These are phyloP conservation scores for Papiliotrema fonsecae DNA, from an alignment of 1,284 basidiomycete species.

Conservation along the genomic window DNA sequence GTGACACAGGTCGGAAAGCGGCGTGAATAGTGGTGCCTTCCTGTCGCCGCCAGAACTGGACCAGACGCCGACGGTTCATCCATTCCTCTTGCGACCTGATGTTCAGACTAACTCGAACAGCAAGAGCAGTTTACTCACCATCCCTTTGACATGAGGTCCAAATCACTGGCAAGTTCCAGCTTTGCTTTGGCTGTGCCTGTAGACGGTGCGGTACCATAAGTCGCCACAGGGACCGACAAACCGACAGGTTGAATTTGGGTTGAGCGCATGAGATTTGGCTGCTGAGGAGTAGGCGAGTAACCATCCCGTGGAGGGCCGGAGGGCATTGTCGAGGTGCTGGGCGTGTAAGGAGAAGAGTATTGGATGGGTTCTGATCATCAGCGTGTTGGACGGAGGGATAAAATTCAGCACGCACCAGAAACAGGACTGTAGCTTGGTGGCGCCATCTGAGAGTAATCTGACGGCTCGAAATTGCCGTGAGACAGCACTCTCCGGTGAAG, in stretches of 20 bases:
- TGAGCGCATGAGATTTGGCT: conserved; percentile 43
- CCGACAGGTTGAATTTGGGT: conserved; percentile 26
- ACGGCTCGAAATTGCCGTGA: conserved; percentile 10
- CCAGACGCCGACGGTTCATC: conserved; percentile 50
- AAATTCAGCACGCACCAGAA: background rate
- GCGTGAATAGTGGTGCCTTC: conserved; percentile 52
- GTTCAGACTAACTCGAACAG: conserved; percentile 6
- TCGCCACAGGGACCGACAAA: conserved; percentile 17
- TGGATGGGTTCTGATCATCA: conserved; percentile 1
- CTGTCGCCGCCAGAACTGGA: conserved; percentile 54
- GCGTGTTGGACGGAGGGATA: background rate
- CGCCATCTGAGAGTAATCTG: conserved; percentile 12
- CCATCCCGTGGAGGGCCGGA: conserved; percentile 4
- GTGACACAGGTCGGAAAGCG: conserved; percentile 50
- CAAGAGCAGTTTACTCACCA: conserved; percentile 45
- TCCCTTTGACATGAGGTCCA: conserved; percentile 52
- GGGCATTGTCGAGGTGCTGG: conserved; percentile 3
- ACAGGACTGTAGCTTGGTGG: conserved; percentile 12
- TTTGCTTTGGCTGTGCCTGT: conserved; percentile 30
- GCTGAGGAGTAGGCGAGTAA: conserved; percentile 12
- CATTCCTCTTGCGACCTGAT: conserved; percentile 51
- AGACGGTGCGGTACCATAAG: conserved; percentile 12
- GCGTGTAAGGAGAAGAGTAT: conserved; percentile 9
- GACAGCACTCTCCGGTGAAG: conserved; percentile 22
- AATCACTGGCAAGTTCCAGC: conserved; percentile 50